Evolutionary conservation across 345 rosid genomes (phyloP).

Genomic region (Aurinia saxatilis): DNA sequence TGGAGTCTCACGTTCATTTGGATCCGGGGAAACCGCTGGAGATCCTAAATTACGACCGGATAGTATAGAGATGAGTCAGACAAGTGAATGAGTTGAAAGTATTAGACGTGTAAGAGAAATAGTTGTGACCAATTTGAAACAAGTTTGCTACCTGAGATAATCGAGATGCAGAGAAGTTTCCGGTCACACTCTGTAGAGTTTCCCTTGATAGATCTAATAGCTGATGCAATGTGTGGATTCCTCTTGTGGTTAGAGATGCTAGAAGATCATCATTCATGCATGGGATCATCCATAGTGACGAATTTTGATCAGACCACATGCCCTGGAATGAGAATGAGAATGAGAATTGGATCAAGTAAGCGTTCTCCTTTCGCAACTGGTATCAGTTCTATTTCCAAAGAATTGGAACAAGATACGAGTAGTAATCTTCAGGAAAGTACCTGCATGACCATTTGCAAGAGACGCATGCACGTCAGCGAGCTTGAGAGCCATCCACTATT

Average conservation of each 20-base stretch:
- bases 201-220: slow-evolving; percentile 59
- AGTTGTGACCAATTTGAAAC: background rate
- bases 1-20: slow-evolving; percentile 58
- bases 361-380: background rate
- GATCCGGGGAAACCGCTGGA: slow-evolving; percentile 65
- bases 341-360: slow-evolving; percentile 1
- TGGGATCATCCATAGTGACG: slow-evolving; percentile 80
- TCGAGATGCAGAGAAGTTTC: slow-evolving; percentile 45
- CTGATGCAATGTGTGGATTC: slow-evolving; percentile 60
- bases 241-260: slow-evolving; percentile 38
- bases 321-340: slow-evolving; percentile 40
- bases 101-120: background rate
- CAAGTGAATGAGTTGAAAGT: background rate
- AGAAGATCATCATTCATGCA: slow-evolving; percentile 73
- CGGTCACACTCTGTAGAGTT: slow-evolving; percentile 47
- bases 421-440: slow-evolving; percentile 32
- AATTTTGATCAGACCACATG: slow-evolving; percentile 75
- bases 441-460: slow-evolving; percentile 99
- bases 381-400: background rate
- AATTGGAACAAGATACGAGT: background rate
- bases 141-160: slow-evolving; percentile 53
- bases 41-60: slow-evolving; percentile 47
- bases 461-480: slow-evolving; percentile 90
- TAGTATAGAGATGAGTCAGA: background rate
- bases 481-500: slow-evolving; percentile 98